Percentiles rank a stretch among this genome's conserved stretches.
These are phyloP conservation scores for Lanmaoa pseudosensibilis DNA, from an alignment of 768 basidiomycete genomes.

Conservation along the genomic window DNA sequence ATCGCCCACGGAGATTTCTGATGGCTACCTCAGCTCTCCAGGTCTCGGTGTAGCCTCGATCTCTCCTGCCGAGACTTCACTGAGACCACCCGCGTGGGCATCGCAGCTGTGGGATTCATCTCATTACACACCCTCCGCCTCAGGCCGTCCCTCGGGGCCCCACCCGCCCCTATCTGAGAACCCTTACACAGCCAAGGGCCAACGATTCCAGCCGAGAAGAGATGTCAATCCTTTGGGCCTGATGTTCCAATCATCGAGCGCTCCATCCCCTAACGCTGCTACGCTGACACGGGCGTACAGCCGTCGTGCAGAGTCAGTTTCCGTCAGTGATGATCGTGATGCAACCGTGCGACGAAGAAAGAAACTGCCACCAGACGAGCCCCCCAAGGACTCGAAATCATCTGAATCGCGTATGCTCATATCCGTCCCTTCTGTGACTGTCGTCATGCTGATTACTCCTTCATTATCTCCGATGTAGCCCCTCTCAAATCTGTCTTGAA, in stretches of 20 bases:
- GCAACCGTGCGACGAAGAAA: slow-evolving; percentile 71
- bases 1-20: slow-evolving; percentile 55
- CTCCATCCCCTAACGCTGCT: slow-evolving; percentile 55
- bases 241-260: slow-evolving; percentile 70
- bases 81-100: slow-evolving; percentile 64
- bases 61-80: slow-evolving; percentile 60
- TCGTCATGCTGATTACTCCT: slow-evolving; percentile 30
- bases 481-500: slow-evolving; percentile 75
- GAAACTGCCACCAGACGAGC: slow-evolving; percentile 35
- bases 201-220: slow-evolving; percentile 41
- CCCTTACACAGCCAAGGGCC: slow-evolving; percentile 42
- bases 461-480: slow-evolving; percentile 42
- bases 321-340: slow-evolving; percentile 61
- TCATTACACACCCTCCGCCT: slow-evolving; percentile 43
- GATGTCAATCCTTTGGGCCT: slow-evolving; percentile 45
- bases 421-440: slow-evolving; percentile 28
- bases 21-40: slow-evolving; percentile 42
- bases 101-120: slow-evolving; percentile 62
- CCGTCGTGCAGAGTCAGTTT: slow-evolving; percentile 65
- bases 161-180: slow-evolving; percentile 49
- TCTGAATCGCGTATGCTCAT: slow-evolving; percentile 50
- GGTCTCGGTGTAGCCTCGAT: slow-evolving; percentile 53
- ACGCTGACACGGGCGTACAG: slow-evolving; percentile 60
- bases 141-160: slow-evolving; percentile 42
- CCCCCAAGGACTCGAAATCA: slow-evolving; percentile 40